Evolutionary conservation across 176 grass and related monocot genomes (phyloP), one percentile per base, ranked within the genome.

Genomic region (Chrysopogon serrulatus): DNA sequence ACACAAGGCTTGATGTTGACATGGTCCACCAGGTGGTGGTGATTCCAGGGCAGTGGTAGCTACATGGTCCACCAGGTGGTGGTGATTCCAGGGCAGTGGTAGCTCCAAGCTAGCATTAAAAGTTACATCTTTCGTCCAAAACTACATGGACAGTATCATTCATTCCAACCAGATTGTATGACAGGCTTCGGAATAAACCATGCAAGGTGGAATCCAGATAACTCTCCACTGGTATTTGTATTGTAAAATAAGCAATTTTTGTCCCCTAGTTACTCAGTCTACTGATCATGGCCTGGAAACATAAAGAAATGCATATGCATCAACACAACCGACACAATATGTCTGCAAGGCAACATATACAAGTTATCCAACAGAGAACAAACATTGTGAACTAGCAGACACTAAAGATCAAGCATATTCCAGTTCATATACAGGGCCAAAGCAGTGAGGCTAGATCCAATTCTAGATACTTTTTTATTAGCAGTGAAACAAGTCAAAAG

Each of bases 1-100:
- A 32, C 63, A 12, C 42, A 65, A 65, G 57, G 68, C 57, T 42
- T 86, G 76, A 66, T 74, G 45, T 73, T 80, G 56, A 35, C 43
- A 49, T 64, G 11, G n/a, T 73, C 76, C 57, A 53, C 23, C 40
- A 5, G 31, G 21, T 32, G 42, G 32, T 71, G 31, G 32, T 76
- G 44, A 65, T 74, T 80, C 53, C 48, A 41, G 84, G 47, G 24
- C 15, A 57, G 34, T 65, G 26, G 54, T 40, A 40, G 77, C 45
- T 73, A 35, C 43, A 49, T 64, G 11, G n/a, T 73, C 76, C 57
- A 53, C 23, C 40, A 5, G 31, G 21, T 32, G 42, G 32, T 71
- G 31, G 32, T 76, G 44, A 65, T 74, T 80, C 53, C 48, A 41
- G 84, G 47, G 24, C 15, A 57, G 34, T 65, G 26, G 54, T 40